Percentiles rank a stretch among this genome's conserved stretches.
Conservation (phyloP, 2,329 filamentous ascomycete genomes). For the Thyridium curvatum region DNA sequence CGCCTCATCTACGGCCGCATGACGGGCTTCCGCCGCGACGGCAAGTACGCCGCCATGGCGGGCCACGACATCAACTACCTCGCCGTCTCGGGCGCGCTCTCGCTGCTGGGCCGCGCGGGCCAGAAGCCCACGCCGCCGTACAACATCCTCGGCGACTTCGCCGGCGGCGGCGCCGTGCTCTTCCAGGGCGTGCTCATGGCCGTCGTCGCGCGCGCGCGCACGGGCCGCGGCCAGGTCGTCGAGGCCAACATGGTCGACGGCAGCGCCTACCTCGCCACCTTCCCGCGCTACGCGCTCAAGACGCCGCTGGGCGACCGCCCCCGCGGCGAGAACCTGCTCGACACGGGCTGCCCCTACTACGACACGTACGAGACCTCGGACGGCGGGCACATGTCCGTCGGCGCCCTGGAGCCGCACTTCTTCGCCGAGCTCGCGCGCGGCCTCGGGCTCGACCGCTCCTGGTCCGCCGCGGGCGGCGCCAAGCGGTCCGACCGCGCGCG, state of each 20-base stretch:
- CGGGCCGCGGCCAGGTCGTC: conserved; percentile 76
- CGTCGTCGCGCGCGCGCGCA: conserved; percentile 56
- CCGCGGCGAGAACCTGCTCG: conserved; percentile 71
- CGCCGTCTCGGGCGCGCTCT: conserved; percentile 74
- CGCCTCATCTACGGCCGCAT: conserved; percentile 76
- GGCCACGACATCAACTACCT: conserved; percentile 97
- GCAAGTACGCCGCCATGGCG: conserved; percentile 80
- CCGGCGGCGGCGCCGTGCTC: conserved; percentile 76
- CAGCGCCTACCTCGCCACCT: conserved; percentile 68
- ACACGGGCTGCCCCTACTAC: conserved; percentile 84
- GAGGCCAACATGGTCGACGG: conserved; percentile 98
- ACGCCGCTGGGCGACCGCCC: conserved; percentile 54
- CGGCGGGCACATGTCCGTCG: conserved; percentile 76
- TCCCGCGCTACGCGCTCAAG: conserved; percentile 63
- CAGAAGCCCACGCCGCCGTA: conserved; percentile 71
- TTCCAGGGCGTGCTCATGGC: conserved; percentile 81
- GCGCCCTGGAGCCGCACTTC: conserved; percentile 84
- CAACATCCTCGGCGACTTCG: conserved; percentile 88
- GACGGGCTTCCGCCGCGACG: conserved; percentile 85
- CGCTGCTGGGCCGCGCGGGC: conserved; percentile 64
- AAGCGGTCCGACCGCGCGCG: conserved; percentile 50
- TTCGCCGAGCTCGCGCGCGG: conserved; percentile 63
- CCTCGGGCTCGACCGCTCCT: conserved; percentile 46
- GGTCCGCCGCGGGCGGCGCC: conserved; percentile 37
- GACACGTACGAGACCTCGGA: conserved; percentile 83